phyloP scores from a whole-genome alignment of 208 protist species.

The Leishmania turanica region DNA sequence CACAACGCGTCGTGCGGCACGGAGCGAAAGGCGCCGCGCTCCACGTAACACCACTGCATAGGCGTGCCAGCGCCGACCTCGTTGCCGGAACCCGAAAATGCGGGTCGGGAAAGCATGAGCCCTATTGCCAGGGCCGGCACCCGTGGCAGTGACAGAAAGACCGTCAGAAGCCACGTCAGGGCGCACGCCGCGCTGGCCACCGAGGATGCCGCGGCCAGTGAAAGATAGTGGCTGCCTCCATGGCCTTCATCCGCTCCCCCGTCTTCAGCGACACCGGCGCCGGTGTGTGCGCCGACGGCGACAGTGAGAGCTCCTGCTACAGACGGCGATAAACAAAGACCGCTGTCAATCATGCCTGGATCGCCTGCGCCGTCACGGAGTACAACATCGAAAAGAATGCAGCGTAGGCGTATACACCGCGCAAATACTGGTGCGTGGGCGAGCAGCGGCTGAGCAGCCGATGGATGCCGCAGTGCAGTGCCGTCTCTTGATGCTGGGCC shows the following conservation, averaged over 20 bases:
- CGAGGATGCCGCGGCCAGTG: neutral
- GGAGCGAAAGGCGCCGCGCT: neutral
- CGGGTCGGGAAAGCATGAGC: neutral
- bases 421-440: neutral
- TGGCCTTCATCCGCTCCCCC: neutral
- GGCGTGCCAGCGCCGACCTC: neutral
- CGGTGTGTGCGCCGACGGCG: neutral
- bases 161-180: neutral
- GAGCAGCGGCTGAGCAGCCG: neutral
- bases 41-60: slow-evolving; percentile 1
- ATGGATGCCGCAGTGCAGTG: neutral
- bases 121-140: slow-evolving; percentile 2
- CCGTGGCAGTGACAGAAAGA: neutral
- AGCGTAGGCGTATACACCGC: slow-evolving; percentile 1
- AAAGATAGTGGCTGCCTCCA: neutral
- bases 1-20: neutral
- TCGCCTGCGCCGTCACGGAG: neutral
- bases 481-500: neutral
- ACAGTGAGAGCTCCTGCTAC: neutral
- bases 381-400: slow-evolving; percentile 3
- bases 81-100: neutral
- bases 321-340: neutral
- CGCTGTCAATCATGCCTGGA: neutral
- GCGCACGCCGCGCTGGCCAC: neutral
- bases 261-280: neutral